Evolutionary conservation across 345 rosid species (phyloP).

Genomic region (Arabidopsis arenosa): DNA sequence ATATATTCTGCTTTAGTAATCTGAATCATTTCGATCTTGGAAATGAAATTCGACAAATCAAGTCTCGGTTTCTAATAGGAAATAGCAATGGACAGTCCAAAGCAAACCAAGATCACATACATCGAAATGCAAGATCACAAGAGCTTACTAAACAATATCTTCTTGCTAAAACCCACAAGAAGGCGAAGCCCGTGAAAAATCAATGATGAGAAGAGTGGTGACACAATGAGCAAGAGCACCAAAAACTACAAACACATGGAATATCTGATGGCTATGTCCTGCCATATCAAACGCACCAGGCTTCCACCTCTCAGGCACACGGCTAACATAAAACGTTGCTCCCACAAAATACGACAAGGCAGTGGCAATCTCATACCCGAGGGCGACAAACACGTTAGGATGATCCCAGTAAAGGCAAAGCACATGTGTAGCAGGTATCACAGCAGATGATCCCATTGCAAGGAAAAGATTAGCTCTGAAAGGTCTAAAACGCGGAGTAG

Average conservation of each 20-base stretch:
- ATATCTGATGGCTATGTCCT: constrained; percentile 96
- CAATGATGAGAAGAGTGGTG: constrained; percentile 70
- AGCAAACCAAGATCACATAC: not conserved
- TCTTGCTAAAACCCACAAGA: constrained; percentile 44
- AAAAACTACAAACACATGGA: constrained; percentile 82
- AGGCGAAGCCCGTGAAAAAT: constrained; percentile 64
- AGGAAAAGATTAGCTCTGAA: constrained; percentile 77
- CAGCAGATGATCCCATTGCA: constrained; percentile 83
- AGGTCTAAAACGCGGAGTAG: constrained; percentile 60
- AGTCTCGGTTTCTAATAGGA: not conserved
- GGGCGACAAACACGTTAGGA: constrained; percentile 61
- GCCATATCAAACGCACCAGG: constrained; percentile 92
- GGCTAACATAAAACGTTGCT: constrained; percentile 63
- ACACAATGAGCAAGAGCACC: constrained; percentile 81
- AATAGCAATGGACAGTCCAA: not conserved
- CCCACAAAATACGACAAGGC: constrained; percentile 65
- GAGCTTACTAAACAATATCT: not conserved
- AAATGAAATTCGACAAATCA: not conserved
- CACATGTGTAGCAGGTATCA: constrained; percentile 79
- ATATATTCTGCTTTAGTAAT: not conserved
- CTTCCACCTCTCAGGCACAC: constrained; percentile 91
- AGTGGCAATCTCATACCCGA: constrained; percentile 71
- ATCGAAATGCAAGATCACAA: not conserved
- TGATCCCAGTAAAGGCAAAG: constrained; percentile 66
- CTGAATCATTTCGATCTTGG: constrained; percentile 6